Base-by-base conservation (phyloP, 2,329 filamentous ascomycete species). In the Coniochaeta ligniaria region DNA sequence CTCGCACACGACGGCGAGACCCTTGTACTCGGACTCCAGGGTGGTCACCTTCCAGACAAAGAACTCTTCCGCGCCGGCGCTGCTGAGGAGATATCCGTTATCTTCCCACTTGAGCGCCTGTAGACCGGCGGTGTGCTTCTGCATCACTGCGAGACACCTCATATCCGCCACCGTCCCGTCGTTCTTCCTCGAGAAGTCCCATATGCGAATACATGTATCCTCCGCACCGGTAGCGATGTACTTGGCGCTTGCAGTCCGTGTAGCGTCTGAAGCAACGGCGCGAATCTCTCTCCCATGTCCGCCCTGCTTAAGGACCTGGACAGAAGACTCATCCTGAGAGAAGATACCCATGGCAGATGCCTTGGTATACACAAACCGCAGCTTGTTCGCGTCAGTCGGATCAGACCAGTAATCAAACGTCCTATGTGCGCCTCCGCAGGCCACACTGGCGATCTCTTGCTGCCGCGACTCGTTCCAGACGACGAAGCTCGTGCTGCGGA, bases 21-120 rank as follows among this genome's bases (percentile, higher is more conserved):
- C 80, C 16, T 66, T 66, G 57, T 80, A 80, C 14, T 70, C 74
- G 1, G 79, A 76, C 28, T 85, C 78, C 7, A 90, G 71, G 12
- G 70, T 69, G 55, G 77, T 78, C 36, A 94, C 73, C 45, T 84
- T 82, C 94, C 95, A 99, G 12, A 93, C 82, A 67, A 88, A 94
- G 64, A 98, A 89, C 73, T 99, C 94, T 71, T 97, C 94, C 63
- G 86, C 88, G 0, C 93, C 95, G 6, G 85, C 92, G 67, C 91
- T 93, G 65, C 91, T 96, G 71, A 98, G 90, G 2, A 99, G 82
- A 66, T 88, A 89, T 1, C 78, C 72, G 2, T 88, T 83, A 55
- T 84, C 81, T 1, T 89, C 85, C 91, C 92, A 98, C 62, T 82
- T 82, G 1, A 96, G 77, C 63, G 87, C 83, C 71, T 97, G 94